phyloP scores from a whole-genome alignment of 345 rosid species.

The Cardamine resedifolia region DNA sequence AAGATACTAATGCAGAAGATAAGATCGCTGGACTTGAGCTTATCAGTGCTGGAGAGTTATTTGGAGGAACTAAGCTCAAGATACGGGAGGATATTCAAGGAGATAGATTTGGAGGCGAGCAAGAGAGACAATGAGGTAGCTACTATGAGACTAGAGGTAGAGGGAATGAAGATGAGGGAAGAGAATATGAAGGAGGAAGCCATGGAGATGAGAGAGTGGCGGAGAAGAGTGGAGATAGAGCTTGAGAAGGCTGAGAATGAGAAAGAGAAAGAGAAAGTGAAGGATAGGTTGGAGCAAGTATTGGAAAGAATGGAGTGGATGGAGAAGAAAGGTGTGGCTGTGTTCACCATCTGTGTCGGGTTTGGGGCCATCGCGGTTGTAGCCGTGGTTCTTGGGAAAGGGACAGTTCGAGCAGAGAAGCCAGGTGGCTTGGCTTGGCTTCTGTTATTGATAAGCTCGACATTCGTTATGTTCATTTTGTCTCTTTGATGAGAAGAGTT shows the following conservation, averaged over 20 bases:
- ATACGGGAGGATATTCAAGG: slow-evolving; percentile 70
- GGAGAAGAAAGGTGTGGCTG: slow-evolving; percentile 72
- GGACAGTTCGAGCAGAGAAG: slow-evolving; percentile 19
- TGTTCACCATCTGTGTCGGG: slow-evolving; percentile 57
- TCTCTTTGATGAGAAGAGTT: slow-evolving; percentile 37
- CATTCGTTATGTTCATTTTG: slow-evolving; percentile 34
- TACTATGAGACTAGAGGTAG: slow-evolving; percentile 52
- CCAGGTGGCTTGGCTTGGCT: slow-evolving; percentile 31
- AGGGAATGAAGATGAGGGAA: slow-evolving; percentile 46
- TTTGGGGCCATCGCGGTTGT: slow-evolving; percentile 54
- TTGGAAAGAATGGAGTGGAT: slow-evolving; percentile 51
- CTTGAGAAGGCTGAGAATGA: slow-evolving; percentile 48
- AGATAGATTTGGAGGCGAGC: slow-evolving; percentile 53
- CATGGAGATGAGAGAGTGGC: slow-evolving; percentile 65
- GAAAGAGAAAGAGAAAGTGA: slow-evolving; percentile 25
- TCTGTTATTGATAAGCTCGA: slow-evolving; percentile 38
- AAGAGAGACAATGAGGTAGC: slow-evolving; percentile 51
- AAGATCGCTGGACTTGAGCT: slow-evolving; percentile 68
- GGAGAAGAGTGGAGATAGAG: slow-evolving; percentile 39
- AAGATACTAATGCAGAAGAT: slow-evolving; percentile 96
- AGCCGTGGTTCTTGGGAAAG: slow-evolving; percentile 27
- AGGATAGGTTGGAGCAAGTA: slow-evolving; percentile 46
- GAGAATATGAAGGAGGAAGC: slow-evolving; percentile 57
- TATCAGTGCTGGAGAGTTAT: slow-evolving; percentile 83
- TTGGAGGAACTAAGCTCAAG: slow-evolving; percentile 76